phyloP scores from a whole-genome alignment of 495 filamentous ascomycete genomes.

The Pyronema omphalodes region DNA sequence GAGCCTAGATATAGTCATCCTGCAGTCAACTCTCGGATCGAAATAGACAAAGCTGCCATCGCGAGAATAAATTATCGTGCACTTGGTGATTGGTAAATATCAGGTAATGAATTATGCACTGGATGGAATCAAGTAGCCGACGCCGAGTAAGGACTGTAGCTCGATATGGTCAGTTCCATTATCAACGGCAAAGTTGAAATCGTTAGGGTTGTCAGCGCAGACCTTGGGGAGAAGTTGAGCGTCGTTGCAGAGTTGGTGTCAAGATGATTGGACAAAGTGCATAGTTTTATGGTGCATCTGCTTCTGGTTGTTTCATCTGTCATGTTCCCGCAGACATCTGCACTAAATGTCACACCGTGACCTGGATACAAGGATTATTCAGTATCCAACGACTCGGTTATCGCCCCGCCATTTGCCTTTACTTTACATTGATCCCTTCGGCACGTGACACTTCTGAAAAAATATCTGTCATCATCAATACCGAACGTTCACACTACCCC shows the following conservation, averaged over 20 bases:
- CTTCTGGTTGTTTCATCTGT: no score
- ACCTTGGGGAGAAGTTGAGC: neutral
- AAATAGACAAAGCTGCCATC: neutral
- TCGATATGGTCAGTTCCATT: neutral
- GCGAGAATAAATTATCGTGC: neutral
- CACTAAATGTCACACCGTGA: no score
- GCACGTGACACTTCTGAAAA: neutral
- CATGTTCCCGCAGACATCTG: no score
- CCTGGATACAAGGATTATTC: no score
- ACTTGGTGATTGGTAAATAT: neutral
- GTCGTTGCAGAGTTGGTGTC: no score
- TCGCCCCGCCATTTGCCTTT: no score
- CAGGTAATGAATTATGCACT: neutral
- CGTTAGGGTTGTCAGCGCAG: neutral
- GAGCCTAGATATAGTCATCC: no score
- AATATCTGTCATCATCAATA: slow-evolving; percentile 24
- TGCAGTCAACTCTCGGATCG: neutral
- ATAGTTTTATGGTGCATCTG: no score
- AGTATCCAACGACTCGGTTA: no score
- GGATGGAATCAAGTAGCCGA: neutral
- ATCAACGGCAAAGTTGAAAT: neutral
- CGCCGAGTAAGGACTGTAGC: neutral
- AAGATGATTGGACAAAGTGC: no score
- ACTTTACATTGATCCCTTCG: no score
- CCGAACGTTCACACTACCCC: slow-evolving; percentile 46